Evolutionary conservation across 306 rosid genomes (phyloP).

Genomic region (Vigna unguiculata): DNA sequence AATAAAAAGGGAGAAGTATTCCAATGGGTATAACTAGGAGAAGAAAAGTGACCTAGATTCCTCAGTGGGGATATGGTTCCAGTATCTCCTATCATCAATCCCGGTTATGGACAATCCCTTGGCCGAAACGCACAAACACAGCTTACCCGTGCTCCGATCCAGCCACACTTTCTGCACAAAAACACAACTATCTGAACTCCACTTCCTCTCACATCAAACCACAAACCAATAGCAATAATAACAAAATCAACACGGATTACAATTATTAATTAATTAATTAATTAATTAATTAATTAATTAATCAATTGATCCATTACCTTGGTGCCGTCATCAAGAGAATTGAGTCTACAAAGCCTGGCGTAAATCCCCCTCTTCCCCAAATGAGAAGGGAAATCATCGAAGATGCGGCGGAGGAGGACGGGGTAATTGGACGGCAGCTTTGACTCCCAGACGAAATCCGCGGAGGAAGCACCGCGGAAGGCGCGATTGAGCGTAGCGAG

Average conservation of each 20-base stretch:
- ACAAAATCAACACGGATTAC: neutral
- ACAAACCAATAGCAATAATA: neutral
- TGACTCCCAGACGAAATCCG: constrained; percentile 94
- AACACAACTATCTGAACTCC: neutral
- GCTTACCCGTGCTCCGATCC: constrained; percentile 75
- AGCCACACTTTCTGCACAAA: constrained; percentile 83
- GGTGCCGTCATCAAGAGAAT: constrained; percentile 66
- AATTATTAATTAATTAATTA: too few species aligned
- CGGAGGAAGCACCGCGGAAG: constrained; percentile 82
- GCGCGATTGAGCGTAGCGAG: constrained; percentile 76
- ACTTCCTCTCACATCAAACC: constrained; percentile 1
- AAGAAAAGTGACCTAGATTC: constrained; percentile 73
- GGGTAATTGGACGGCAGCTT: constrained; percentile 76
- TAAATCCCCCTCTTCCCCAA: constrained; percentile 75
- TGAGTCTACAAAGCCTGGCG: constrained; percentile 59
- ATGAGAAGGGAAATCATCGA: constrained; percentile 50
- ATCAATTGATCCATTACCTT: constrained; percentile 54
- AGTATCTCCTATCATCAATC: constrained; percentile 79
- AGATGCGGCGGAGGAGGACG: constrained; percentile 49
- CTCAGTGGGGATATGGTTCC: constrained; percentile 70
- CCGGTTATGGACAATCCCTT: constrained; percentile 89
- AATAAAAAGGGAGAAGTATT: constrained; percentile 28
- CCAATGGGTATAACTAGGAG: constrained; percentile 29
- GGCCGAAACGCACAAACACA: constrained; percentile 72
- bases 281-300: too few species aligned